These are phyloP conservation scores for Camptophora hylomeconis DNA, from an alignment of 2,329 filamentous ascomycete genomes.

Conservation along the genomic window DNA sequence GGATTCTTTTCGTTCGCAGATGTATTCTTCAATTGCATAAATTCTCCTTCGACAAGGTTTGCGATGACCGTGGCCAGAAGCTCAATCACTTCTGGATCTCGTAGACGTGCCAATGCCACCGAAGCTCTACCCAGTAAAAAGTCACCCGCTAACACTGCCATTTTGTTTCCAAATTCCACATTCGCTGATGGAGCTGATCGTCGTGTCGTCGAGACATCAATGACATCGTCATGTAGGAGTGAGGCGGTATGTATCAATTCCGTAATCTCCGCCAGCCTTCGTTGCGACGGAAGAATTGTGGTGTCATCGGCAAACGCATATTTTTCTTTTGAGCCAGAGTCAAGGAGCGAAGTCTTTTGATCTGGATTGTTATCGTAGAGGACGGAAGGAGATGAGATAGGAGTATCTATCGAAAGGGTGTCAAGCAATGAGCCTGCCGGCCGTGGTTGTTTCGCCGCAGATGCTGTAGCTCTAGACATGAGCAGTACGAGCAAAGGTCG, in stretches of 20 bases:
- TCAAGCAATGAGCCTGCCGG: constrained; percentile 17
- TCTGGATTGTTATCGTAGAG: constrained; percentile 76
- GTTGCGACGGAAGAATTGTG: constrained; percentile 76
- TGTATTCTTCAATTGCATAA: constrained; percentile 99
- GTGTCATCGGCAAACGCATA: constrained; percentile 33
- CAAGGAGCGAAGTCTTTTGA: constrained; percentile 38
- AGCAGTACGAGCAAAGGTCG: constrained; percentile 87
- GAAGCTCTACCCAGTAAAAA: constrained; percentile 89
- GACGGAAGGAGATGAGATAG: constrained; percentile 47
- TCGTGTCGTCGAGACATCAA: constrained; percentile 78
- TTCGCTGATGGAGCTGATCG: constrained; percentile 81
- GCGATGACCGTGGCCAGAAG: constrained; percentile 91
- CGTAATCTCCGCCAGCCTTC: constrained; percentile 87
- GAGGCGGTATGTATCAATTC: constrained; percentile 96
- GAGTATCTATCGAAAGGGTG: constrained; percentile 38
- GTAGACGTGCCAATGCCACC: constrained; percentile 76
- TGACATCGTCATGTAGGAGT: constrained; percentile 93
- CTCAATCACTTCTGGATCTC: constrained; percentile 90
- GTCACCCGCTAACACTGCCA: constrained; percentile 95
- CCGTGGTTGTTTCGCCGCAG: constrained; percentile 52
- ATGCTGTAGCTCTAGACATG: constrained; percentile 87
- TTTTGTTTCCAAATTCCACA: constrained; percentile 94
- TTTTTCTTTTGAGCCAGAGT: constrained; percentile 32
- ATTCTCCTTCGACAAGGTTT: constrained; percentile 94
- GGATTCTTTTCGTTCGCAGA: constrained; percentile 75